Percentiles rank a stretch among this genome's conserved stretches.
Conservation (phyloP, 106 monocot genomes). For the Platanthera zijinensis region DNA sequence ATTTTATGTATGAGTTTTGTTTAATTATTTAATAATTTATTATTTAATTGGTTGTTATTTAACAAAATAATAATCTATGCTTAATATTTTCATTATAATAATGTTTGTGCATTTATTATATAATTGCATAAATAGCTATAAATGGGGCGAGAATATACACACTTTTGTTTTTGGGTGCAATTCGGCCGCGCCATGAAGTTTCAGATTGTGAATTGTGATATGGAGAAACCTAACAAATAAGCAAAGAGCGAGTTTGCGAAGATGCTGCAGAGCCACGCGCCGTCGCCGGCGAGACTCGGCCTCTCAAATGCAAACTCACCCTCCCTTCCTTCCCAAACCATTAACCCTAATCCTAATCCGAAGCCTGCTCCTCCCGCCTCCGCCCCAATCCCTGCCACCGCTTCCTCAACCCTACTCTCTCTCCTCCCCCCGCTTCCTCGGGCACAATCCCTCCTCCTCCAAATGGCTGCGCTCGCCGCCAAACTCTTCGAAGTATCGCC, state of each 20-base stretch:
- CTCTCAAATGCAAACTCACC: constrained; percentile 36
- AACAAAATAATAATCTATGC: too few species aligned
- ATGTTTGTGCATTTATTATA: too few species aligned
- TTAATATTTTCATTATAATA: too few species aligned
- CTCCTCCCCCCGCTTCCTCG: constrained; percentile 87
- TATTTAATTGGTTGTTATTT: too few species aligned
- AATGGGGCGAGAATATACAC: too few species aligned
- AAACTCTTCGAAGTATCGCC: constrained; percentile 75
- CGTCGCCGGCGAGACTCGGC: constrained; percentile 48
- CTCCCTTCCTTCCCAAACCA: constrained; percentile 20
- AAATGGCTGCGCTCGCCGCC: constrained; percentile 67
- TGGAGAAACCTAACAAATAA: background rate
- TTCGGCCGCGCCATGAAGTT: too few species aligned
- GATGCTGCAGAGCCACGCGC: constrained; percentile 39
- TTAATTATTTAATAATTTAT: too few species aligned
- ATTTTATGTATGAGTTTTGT: too few species aligned
- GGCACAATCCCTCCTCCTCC: constrained; percentile 67
- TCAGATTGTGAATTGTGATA: background rate
- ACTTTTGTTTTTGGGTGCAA: too few species aligned
- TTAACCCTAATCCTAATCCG: constrained; percentile 20
- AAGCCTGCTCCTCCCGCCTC: background rate
- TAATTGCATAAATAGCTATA: too few species aligned
- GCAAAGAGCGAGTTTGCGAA: background rate
- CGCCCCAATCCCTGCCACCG: constrained; percentile 15
- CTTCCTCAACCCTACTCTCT: constrained; percentile 57